Base-by-base conservation (phyloP, 139 green algal species). In the Volvox africanus region DNA sequence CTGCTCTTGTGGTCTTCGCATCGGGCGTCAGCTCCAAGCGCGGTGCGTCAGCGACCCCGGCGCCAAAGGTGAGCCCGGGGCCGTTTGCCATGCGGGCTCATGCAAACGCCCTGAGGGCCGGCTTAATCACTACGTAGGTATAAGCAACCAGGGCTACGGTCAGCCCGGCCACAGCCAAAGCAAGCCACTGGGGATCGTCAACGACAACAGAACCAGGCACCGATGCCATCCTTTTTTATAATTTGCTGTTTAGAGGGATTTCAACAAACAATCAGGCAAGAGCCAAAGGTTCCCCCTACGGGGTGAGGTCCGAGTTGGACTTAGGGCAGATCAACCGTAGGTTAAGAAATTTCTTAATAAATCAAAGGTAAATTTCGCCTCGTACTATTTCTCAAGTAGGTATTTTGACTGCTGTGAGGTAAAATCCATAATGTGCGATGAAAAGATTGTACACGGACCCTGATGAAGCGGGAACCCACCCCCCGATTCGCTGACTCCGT, bases 81-180 rank as follows among this genome's bases (percentile, higher is more conserved):
- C 37, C 37, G 77, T 80, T 65, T 14, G 68, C 75, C 86, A 91
- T 89, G 82, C 6, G 28, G n/a, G 65, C 12, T 94, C 62, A 96
- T 30, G 90, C 94, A 65, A 92, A 95, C 28, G 86, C 92, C 18
- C 80, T 35, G 19, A 96, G 79, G 0, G 87, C 79, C 0, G 93
- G 93, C 24, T 88, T 65, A 67, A 96, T 96, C 5, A 95, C 88
- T 18, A 92, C 2, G 28, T 91, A 91, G 0, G 94, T 94, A 62
- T 94, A 96, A 0, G 92, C 24, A 2, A 82, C 69, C 19, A 96
- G 81, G 26, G 86, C 89, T 0, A 91, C 67, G 18, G 89, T 62
- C 0, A 96, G 77, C 18, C 92, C 88, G 1, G 80, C 44, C 62
- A 82, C 76, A 28, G 87, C 92, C 0, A 83, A 44, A 22, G 50